A percentile compares a stretch with the other conserved stretches of the same genome.
These are phyloP conservation scores for Cercospora canescens DNA, from an alignment of 2,329 filamentous ascomycete species.

Conservation along the genomic window DNA sequence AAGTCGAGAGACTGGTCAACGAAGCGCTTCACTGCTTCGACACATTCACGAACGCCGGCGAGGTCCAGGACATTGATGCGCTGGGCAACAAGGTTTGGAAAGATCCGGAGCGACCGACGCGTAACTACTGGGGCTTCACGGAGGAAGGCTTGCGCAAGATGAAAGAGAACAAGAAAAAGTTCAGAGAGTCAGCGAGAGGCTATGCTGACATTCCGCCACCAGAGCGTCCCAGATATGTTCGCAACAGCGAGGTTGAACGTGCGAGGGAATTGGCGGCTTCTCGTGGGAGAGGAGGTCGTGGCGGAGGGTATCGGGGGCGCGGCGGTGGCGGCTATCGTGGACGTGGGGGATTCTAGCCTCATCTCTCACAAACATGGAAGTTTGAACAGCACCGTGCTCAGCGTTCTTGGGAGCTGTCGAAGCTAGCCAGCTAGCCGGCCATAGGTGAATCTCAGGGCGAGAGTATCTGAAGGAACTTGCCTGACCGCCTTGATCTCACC, in stretches of 20 bases:
- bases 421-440: not conserved
- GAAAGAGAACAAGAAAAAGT: conserved; percentile 23
- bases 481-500: not conserved
- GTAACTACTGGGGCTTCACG: conserved; percentile 35
- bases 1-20: conserved; percentile 26
- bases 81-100: conserved; percentile 36
- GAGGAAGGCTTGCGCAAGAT: conserved; percentile 27
- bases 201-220: conserved; percentile 25
- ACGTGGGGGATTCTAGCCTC: conserved; percentile 7
- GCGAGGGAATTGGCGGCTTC: conserved; percentile 22
- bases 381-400: not conserved
- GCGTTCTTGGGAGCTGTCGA: not conserved
- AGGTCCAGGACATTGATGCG: conserved; percentile 34
- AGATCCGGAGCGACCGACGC: conserved; percentile 31
- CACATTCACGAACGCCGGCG: conserved; percentile 29
- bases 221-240: conserved; percentile 11
- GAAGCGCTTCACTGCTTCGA: conserved; percentile 31
- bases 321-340: conserved; percentile 16
- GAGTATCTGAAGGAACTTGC: too few species aligned
- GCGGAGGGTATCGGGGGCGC: conserved; percentile 3
- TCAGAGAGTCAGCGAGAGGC: conserved; percentile 19
- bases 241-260: conserved; percentile 24
- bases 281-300: conserved; percentile 15
- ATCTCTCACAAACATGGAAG: not conserved
- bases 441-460: not conserved